Evolutionary conservation across 2,329 filamentous ascomycete genomes (phyloP), one percentile per base, ranked within the genome.

Genomic region (Paecilomyces formosus): DNA sequence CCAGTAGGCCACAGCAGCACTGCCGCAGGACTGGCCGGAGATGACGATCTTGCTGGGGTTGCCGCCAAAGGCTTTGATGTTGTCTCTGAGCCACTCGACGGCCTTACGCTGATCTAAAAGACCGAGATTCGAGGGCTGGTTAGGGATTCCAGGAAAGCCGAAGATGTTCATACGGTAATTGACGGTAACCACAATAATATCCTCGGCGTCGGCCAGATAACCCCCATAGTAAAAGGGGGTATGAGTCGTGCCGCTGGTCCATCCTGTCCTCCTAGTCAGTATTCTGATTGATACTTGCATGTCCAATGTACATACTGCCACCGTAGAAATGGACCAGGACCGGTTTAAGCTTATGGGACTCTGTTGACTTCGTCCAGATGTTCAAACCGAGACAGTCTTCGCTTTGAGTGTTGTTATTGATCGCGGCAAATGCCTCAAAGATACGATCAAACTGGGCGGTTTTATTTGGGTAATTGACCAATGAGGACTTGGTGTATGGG

Each of bases 81-180:
- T 82, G 51, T 77, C 71, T 2, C 72, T 72, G 0, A 81, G 68
- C 82, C 82, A 84, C 66, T 83, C 77, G 0, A 84, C 65, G 0
- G 79, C 81, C 13, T 76, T 63, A 1, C 82, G 75, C 63, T 84
- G 81, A 61, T 85, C 82, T 4, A 78, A 72, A 5, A 85, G 67
- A 1, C 81, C 82, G 1, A 81, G 64, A 59, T 85, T 85, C 13
- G 63, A 62, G 4, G 62, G 55, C 7, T 61, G 55, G 15, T 67
- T 70, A 4, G 69, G 66, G 15, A 73, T 72, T 11, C 70, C 68
- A 0, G 74, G 70, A 59, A 76, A 78, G 5, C 76, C 76, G 57
- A 79, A 76, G 55, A 78, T 72, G 57, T 73, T 74, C 33, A 75
- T n/a, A 2, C 74, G 71, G 61, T 76, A 76, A 63, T 78, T 79